A percentile compares a stretch with the other conserved stretches of the same genome.
phyloP scores from a whole-genome alignment of 345 rosid genomes.

The Arabidopsis suecica region DNA sequence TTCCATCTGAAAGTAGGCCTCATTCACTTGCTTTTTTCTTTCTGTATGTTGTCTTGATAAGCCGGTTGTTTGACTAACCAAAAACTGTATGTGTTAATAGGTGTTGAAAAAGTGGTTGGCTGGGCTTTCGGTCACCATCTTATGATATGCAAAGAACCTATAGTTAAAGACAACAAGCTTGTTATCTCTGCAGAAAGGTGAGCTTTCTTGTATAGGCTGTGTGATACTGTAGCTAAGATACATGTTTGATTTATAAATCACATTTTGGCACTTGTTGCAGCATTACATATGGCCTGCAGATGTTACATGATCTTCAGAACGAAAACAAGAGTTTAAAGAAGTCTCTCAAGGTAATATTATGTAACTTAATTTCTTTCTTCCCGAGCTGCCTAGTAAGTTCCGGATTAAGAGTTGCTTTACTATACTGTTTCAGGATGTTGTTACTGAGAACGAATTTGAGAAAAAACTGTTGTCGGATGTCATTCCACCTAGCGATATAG shows the following conservation, averaged over 20 bases:
- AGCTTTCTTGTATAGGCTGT: slow-evolving; percentile 24
- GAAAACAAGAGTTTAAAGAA: slow-evolving; percentile 82
- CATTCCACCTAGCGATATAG: slow-evolving; percentile 95
- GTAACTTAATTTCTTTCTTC: slow-evolving; percentile 18
- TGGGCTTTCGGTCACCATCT: slow-evolving; percentile 89
- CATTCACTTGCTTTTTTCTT: slow-evolving; percentile 20
- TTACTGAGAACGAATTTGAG: slow-evolving; percentile 97
- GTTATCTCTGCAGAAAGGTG: slow-evolving; percentile 81
- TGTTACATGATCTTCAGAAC: slow-evolving; percentile 68
- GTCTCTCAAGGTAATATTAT: slow-evolving; percentile 70
- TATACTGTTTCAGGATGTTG: slow-evolving; percentile 73
- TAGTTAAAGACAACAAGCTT: slow-evolving; percentile 66
- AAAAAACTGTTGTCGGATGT: slow-evolving; percentile 97
- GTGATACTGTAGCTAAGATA: slow-evolving; percentile 22
- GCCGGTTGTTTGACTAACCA: slow-evolving; percentile 25
- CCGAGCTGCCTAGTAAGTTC: slow-evolving; percentile 6
- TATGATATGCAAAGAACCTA: slow-evolving; percentile 72
- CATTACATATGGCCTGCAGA: slow-evolving; percentile 67
- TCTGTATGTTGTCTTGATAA: background rate
- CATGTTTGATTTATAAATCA: slow-evolving; percentile 22
- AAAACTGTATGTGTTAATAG: slow-evolving; percentile 45
- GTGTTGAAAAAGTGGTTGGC: slow-evolving; percentile 93
- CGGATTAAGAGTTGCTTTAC: slow-evolving; percentile 4
- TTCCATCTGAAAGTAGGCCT: slow-evolving; percentile 73
- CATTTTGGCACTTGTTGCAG: slow-evolving; percentile 52